Evolutionary conservation across 2,329 filamentous ascomycete species (phyloP).

Genomic region (Clarireedia homoeocarpa): DNA sequence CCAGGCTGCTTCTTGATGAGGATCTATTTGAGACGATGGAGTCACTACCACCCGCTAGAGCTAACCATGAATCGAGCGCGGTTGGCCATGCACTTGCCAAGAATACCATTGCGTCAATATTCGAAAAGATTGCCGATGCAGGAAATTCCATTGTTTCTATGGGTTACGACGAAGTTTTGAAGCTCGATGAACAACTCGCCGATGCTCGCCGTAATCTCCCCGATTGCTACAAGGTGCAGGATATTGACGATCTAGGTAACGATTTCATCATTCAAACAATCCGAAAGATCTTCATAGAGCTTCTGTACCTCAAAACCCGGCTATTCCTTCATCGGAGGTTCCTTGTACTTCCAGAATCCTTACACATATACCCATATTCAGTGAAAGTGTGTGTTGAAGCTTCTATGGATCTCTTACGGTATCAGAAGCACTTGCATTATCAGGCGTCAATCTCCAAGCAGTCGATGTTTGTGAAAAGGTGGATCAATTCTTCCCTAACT

Average conservation of each 20-base stretch:
- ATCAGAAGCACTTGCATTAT: constrained; percentile 31
- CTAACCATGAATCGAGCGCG: constrained; percentile 47
- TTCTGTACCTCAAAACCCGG: constrained; percentile 19
- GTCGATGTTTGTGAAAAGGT: constrained; percentile 12
- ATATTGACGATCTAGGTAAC: constrained; percentile 39
- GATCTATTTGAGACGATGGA: constrained; percentile 52
- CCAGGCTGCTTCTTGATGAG: constrained; percentile 55
- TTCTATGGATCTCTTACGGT: constrained; percentile 39
- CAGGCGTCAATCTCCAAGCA: constrained; percentile 9
- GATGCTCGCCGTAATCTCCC: constrained; percentile 39
- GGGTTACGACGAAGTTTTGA: constrained; percentile 42
- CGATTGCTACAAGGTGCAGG: constrained; percentile 38
- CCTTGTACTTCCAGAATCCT: constrained; percentile 36
- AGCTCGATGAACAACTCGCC: constrained; percentile 39
- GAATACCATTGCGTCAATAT: constrained; percentile 38
- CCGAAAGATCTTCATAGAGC: constrained; percentile 37
- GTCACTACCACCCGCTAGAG: constrained; percentile 47
- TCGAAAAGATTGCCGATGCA: constrained; percentile 44
- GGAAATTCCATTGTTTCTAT: constrained; percentile 41
- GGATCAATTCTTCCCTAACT: constrained; percentile 18
- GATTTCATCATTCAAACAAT: constrained; percentile 39
- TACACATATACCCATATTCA: constrained; percentile 41
- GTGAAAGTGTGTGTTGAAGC: constrained; percentile 44
- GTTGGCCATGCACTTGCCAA: constrained; percentile 47
- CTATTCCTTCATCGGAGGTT: constrained; percentile 22